phyloP scores from a whole-genome alignment of 73 alveolate genomes.

The Tetrahymena borealis region DNA sequence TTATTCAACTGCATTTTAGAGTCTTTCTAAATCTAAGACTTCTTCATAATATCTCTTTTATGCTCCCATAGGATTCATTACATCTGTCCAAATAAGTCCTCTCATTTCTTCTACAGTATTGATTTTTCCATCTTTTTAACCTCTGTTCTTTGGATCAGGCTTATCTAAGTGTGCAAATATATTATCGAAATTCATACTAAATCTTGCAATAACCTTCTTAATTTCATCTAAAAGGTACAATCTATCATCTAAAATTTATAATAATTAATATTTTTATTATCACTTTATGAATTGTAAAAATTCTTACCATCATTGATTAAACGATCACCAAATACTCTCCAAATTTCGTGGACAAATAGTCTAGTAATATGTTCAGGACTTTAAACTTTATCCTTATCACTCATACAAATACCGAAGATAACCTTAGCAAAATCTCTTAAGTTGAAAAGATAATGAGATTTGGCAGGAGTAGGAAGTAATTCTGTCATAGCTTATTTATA shows the following conservation, averaged over 20 bases:
- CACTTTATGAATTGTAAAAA: conserved; percentile 29
- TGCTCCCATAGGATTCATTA: conserved; percentile 70
- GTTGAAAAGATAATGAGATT: conserved; percentile 95
- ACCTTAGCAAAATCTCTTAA: conserved; percentile 97
- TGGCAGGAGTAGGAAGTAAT: conserved; percentile 96
- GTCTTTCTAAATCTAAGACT: conserved; percentile 58
- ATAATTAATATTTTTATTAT: conserved; percentile 44
- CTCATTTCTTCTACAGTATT: conserved; percentile 84
- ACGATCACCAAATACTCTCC: conserved; percentile 98
- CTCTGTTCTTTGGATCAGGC: conserved; percentile 61
- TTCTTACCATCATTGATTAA: conserved; percentile 75
- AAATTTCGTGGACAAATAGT: conserved; percentile 96
- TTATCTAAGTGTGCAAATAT: conserved; percentile 67
- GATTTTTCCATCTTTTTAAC: conserved; percentile 65
- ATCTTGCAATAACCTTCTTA: conserved; percentile 77
- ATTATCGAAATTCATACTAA: conserved; percentile 75
- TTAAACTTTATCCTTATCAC: conserved; percentile 66
- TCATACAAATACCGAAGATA: conserved; percentile 90
- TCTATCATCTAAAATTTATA: conserved; percentile 74
- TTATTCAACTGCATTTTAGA: conserved; percentile 10
- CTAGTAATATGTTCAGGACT: conserved; percentile 77
- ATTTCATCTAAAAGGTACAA: conserved; percentile 90
- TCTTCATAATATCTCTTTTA: conserved; percentile 71
- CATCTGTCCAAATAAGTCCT: conserved; percentile 79
- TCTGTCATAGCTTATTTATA: conserved; percentile 84